Conservation (phyloP, 1,284 basidiomycete genomes). For the Kwoniella shivajii region DNA sequence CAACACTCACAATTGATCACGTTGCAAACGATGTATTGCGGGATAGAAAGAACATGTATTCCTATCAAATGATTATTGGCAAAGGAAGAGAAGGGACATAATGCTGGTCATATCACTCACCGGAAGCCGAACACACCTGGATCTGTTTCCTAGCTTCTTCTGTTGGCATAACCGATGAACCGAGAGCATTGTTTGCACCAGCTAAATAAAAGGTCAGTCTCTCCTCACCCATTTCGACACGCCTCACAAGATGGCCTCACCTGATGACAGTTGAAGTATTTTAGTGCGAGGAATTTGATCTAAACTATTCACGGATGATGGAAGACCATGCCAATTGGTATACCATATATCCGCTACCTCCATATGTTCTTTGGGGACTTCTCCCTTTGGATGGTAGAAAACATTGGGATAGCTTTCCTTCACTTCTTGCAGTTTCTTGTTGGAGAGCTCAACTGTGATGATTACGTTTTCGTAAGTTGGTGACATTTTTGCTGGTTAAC, state of each 20-base stretch:
- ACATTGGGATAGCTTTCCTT: conserved; percentile 17
- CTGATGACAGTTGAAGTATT: conserved; percentile 39
- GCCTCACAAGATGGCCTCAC: conserved; percentile 15
- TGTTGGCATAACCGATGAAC: conserved; percentile 22
- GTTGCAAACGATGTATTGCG: conserved; percentile 40
- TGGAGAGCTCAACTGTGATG: conserved; percentile 1
- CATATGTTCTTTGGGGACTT: conserved; percentile 10
- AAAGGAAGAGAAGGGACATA: neutral
- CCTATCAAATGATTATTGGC: conserved; percentile 27
- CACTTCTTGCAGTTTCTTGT: conserved; percentile 5
- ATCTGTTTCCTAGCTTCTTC: conserved; percentile 31
- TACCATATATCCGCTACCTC: conserved; percentile 19
- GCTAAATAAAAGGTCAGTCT: conserved; percentile 13
- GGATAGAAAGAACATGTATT: conserved; percentile 44
- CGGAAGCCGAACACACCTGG: conserved; percentile 34
- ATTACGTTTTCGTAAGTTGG: conserved; percentile 6
- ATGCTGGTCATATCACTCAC: conserved; percentile 17
- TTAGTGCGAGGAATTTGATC: conserved; percentile 23
- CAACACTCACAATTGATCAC: conserved; percentile 27
- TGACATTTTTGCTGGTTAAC: neutral
- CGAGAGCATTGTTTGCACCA: conserved; percentile 37
- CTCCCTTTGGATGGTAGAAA: conserved; percentile 19
- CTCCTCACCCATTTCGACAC: neutral
- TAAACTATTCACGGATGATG: conserved; percentile 7
- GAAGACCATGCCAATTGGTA: conserved; percentile 13